Conservation (phyloP, 2,329 filamentous ascomycete genomes). For the Rhytidhysteron rufulum region DNA sequence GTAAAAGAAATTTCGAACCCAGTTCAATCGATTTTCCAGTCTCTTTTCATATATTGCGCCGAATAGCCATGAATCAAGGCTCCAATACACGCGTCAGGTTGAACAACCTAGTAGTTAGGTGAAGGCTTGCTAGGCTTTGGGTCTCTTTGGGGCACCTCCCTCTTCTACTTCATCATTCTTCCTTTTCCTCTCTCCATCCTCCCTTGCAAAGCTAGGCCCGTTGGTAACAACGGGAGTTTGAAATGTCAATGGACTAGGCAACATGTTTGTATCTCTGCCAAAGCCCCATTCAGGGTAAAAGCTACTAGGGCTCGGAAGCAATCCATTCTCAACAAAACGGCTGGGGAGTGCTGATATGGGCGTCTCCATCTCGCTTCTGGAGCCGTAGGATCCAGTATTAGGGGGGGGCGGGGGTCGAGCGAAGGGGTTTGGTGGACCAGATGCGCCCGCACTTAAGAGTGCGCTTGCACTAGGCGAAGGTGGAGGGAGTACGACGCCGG, state of each 20-base stretch:
- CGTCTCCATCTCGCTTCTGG: constrained; percentile 56
- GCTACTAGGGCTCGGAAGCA: constrained; percentile 84
- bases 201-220: constrained; percentile 42
- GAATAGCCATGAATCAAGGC: background rate
- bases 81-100: background rate
- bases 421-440: constrained; percentile 92
- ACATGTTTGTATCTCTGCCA: constrained; percentile 72
- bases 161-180: constrained; percentile 38
- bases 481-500: constrained; percentile 78
- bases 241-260: constrained; percentile 90
- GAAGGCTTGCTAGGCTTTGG: constrained; percentile 24
- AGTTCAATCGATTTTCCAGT: too few species aligned
- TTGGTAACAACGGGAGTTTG: constrained; percentile 65
- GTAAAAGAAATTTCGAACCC: too few species aligned
- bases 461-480: constrained; percentile 86
- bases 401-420: constrained; percentile 78
- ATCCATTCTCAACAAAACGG: constrained; percentile 81
- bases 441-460: constrained; percentile 83
- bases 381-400: constrained; percentile 44
- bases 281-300: constrained; percentile 94
- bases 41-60: background rate
- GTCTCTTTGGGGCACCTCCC: constrained; percentile 30
- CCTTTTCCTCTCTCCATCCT: constrained; percentile 39
- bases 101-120: background rate
- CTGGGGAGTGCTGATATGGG: constrained; percentile 93